Evolutionary conservation across 2,329 filamentous ascomycete species (phyloP), one percentile per base, ranked within the genome.

Genomic region (Massarina eburnea): DNA sequence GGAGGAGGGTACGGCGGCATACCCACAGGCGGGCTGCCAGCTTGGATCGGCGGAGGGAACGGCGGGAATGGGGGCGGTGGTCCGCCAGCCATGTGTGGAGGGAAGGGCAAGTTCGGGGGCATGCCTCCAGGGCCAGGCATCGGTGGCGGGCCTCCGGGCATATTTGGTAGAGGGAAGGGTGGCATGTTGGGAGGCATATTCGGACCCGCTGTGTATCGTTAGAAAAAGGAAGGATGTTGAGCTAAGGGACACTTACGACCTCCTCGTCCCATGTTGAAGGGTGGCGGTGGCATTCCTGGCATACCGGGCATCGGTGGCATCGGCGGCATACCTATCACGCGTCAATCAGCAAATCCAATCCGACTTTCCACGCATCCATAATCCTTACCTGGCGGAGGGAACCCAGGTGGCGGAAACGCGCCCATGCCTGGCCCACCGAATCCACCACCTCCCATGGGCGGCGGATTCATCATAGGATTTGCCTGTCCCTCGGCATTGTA

Each of bases 401-500:
- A 58, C 64, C 79, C 74, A 78, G 63, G 45, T 34, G 32, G 53
- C n/a, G 60, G 57, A 42, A 71, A 59, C 65, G 64, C 27, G 10
- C 48, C 48, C 26, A 36, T 72, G 55, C 80, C 76, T 24, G 78
- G 77, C 10, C 34, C 34, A 41, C 60, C 55, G 71, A 57, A 59
- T 49, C 64, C 66, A 32, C 66, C 67, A 26, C 79, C 76, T 9
- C 78, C 81, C 54, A 67, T 53, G n/a, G 57, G 61, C 17, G 52
- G 54, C 35, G 68, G 67, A 39, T 92, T 83, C 83, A 94, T 90
- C 83, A 94, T 90, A 41, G 88, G 91, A 71, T 95, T 96, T 51
- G 84, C 83, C 71, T 96, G 91, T 62, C 94, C 94, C 75, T 95
- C 94, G 59, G 90, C 91, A 54, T 89, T 89, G 76, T 99, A 97